phyloP scores from a whole-genome alignment of 441 rosid genomes.

The Metrosideros polymorpha region DNA sequence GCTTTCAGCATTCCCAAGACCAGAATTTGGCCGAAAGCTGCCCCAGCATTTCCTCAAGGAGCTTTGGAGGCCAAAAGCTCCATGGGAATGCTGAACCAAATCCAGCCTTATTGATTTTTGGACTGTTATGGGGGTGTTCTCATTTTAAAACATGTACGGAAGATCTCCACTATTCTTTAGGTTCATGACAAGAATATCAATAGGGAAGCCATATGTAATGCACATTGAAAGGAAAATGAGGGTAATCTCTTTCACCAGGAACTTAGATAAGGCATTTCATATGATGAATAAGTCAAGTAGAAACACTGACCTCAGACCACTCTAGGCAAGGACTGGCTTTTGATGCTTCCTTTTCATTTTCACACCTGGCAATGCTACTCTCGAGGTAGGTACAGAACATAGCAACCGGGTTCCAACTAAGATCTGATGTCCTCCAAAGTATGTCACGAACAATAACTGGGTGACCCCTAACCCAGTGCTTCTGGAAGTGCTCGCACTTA shows the following conservation, averaged over 20 bases:
- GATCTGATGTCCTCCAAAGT: constrained; percentile 38
- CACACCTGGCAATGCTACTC: constrained; percentile 34
- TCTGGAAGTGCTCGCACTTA: constrained; percentile 87
- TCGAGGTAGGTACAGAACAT: constrained; percentile 86
- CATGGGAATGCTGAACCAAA: no score
- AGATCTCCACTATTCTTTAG: not conserved
- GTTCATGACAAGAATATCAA: not conserved
- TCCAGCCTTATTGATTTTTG: not conserved
- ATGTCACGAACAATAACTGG: constrained; percentile 81
- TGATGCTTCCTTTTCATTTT: constrained; percentile 18
- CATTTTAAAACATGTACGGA: not conserved
- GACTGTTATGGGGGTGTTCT: not conserved
- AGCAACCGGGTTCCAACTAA: constrained; percentile 84
- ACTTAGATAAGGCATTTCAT: not conserved
- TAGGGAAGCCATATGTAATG: not conserved
- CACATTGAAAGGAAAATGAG: not conserved
- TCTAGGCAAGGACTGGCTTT: constrained; percentile 40
- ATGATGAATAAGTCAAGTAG: not conserved
- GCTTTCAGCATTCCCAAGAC: no score
- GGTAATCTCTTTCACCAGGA: not conserved
- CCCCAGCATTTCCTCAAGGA: no score
- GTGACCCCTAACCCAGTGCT: constrained; percentile 95
- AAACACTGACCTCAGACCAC: constrained; percentile 85
- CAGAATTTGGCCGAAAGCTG: no score
- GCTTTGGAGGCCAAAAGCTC: no score